Percentiles rank a stretch among this genome's conserved stretches.
Evolutionary conservation across 73 alveolate species (phyloP).

Genomic region (Symbiodinium pilosum): DNA sequence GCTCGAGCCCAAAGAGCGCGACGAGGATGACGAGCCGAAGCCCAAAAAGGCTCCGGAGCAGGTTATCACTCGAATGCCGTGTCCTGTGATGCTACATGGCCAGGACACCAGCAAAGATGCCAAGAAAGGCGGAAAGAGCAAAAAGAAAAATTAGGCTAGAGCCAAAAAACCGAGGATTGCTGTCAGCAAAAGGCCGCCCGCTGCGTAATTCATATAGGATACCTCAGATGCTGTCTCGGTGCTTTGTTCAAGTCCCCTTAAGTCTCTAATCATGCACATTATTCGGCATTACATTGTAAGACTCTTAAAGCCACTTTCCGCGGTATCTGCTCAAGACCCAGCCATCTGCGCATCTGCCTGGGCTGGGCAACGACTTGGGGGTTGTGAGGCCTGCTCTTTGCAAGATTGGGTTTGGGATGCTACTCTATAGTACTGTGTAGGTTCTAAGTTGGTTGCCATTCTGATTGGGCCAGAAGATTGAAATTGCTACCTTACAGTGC

Average conservation of each 20-base stretch:
- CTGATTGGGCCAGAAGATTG: too few relatives aligned
- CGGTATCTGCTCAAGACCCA: not conserved
- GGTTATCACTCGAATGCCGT: too few relatives aligned
- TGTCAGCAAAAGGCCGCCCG: slow-evolving; percentile 20
- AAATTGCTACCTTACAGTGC: too few relatives aligned
- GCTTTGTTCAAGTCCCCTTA: too few relatives aligned
- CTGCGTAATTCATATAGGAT: too few relatives aligned
- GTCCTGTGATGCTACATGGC: not conserved
- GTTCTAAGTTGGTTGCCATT: too few relatives aligned
- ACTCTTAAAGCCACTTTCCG: too few relatives aligned
- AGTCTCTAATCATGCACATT: too few relatives aligned
- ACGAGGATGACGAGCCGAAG: slow-evolving; percentile 89
- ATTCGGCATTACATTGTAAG: too few relatives aligned
- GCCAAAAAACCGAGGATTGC: slow-evolving; percentile 42
- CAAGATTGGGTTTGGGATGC: too few relatives aligned
- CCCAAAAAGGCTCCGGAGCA: slow-evolving; percentile 37
- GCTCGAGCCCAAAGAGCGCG: slow-evolving; percentile 81
- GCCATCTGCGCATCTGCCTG: not conserved
- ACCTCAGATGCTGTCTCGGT: too few relatives aligned
- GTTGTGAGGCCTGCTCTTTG: not conserved
- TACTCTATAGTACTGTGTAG: too few relatives aligned
- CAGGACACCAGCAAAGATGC: slow-evolving; percentile 61
- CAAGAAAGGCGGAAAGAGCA: slow-evolving; percentile 58
- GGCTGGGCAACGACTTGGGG: slow-evolving; percentile 5
- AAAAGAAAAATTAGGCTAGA: slow-evolving; percentile 78